phyloP scores from a whole-genome alignment of 495 filamentous ascomycete genomes.

The Aspergillus diversus region DNA sequence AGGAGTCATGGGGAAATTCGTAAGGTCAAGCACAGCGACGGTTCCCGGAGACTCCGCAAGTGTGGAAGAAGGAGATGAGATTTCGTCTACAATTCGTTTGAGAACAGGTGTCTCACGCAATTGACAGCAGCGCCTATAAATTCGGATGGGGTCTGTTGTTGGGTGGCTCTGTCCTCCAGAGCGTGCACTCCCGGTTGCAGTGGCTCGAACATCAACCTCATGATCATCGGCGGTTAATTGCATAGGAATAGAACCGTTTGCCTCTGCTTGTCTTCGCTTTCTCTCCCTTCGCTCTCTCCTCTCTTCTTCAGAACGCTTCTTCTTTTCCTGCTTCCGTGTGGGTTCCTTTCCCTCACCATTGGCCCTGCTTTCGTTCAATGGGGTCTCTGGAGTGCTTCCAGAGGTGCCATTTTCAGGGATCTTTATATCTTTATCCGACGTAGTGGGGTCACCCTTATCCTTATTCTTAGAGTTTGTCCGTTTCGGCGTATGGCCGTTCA shows the following conservation, averaged over 20 bases:
- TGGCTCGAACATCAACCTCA: slow-evolving; percentile 45
- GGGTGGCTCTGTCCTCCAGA: slow-evolving; percentile 67
- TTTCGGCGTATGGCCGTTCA: slow-evolving; percentile 51
- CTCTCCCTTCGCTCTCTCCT: slow-evolving; percentile 84
- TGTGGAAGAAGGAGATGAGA: slow-evolving; percentile 67
- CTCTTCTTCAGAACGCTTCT: slow-evolving; percentile 87
- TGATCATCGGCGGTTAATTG: slow-evolving; percentile 67
- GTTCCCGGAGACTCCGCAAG: slow-evolving; percentile 65
- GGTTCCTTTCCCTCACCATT: slow-evolving; percentile 52
- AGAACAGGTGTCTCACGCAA: slow-evolving; percentile 87
- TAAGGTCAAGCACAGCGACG: slow-evolving; percentile 80
- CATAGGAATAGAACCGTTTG: slow-evolving; percentile 78
- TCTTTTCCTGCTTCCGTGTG: slow-evolving; percentile 82
- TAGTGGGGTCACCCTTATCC: slow-evolving; percentile 68
- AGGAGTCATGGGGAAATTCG: slow-evolving; percentile 78
- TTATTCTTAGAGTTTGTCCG: slow-evolving; percentile 62
- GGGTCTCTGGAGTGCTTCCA: slow-evolving; percentile 25
- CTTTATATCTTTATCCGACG: slow-evolving; percentile 61
- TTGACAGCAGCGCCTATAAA: slow-evolving; percentile 94
- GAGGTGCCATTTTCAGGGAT: slow-evolving; percentile 24
- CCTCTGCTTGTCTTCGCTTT: slow-evolving; percentile 75
- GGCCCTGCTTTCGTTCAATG: slow-evolving; percentile 33
- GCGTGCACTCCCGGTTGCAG: slow-evolving; percentile 32
- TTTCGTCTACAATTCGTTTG: slow-evolving; percentile 84
- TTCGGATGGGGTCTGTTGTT: slow-evolving; percentile 87